Conservation (phyloP, 805 yeast genomes). For the Barnettozyma vustinii region DNA sequence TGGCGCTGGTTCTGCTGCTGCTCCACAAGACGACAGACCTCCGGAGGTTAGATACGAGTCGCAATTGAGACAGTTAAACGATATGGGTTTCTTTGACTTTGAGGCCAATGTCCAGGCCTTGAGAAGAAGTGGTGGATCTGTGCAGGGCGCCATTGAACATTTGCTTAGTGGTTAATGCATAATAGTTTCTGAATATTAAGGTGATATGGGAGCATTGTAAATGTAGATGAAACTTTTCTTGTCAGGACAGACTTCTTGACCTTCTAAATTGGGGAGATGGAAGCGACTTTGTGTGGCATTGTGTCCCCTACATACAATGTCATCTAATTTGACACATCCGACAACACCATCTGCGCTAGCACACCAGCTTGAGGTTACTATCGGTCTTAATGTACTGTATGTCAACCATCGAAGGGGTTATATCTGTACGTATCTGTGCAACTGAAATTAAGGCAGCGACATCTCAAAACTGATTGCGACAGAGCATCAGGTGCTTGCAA, state of each 20-base stretch:
- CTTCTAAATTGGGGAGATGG: not conserved
- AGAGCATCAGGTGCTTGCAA: too few species aligned
- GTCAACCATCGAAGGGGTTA: too few species aligned
- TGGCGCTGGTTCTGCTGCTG: constrained; percentile 25
- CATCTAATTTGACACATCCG: too few species aligned
- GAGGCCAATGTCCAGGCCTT: constrained; percentile 88
- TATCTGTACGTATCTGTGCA: too few species aligned
- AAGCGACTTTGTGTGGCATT: not conserved
- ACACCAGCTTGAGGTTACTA: too few species aligned
- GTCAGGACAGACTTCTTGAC: not conserved
- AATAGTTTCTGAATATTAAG: not conserved
- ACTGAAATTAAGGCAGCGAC: too few species aligned
- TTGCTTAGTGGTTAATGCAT: constrained; percentile 48
- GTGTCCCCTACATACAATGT: too few species aligned
- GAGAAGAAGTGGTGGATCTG: constrained; percentile 94
- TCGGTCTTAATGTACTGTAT: too few species aligned
- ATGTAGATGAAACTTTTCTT: not conserved
- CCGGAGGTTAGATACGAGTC: constrained; percentile 74
- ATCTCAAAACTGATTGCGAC: too few species aligned
- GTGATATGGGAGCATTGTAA: not conserved
- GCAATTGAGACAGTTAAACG: constrained; percentile 71
- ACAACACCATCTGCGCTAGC: too few species aligned
- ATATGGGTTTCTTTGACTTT: constrained; percentile 86
- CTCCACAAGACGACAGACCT: constrained; percentile 52
- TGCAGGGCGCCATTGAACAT: constrained; percentile 93